These are phyloP conservation scores for Mycena filopes DNA, from an alignment of 768 basidiomycete species.

Conservation along the genomic window DNA sequence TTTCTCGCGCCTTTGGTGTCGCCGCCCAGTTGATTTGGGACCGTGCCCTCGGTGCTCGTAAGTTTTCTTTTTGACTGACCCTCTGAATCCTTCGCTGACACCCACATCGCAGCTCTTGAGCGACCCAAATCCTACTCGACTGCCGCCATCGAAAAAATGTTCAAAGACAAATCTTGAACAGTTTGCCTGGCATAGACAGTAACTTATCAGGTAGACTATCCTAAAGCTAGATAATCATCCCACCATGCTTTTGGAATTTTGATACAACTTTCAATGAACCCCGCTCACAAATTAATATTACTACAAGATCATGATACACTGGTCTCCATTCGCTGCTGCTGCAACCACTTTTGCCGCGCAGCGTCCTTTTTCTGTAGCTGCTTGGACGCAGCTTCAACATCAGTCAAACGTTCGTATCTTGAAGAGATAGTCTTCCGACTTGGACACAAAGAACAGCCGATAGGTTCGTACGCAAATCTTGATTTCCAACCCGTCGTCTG, in stretches of 20 bases:
- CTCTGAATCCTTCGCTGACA: background rate
- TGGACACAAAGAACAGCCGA: constrained; percentile 80
- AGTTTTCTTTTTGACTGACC: constrained; percentile 49
- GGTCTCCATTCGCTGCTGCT: constrained; percentile 32
- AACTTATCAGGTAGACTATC: constrained; percentile 33
- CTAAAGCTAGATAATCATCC: constrained; percentile 20
- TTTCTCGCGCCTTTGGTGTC: constrained; percentile 94
- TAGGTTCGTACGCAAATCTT: constrained; percentile 88
- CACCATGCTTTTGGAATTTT: background rate
- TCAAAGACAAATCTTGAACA: constrained; percentile 60
- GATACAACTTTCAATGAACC: background rate
- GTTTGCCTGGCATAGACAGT: constrained; percentile 29
- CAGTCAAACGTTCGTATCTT: constrained; percentile 53
- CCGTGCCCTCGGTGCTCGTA: constrained; percentile 90
- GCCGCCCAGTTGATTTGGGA: constrained; percentile 93
- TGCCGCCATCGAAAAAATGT: constrained; percentile 81
- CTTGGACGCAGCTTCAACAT: constrained; percentile 46
- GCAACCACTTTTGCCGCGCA: constrained; percentile 51
- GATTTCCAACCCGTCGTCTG: constrained; percentile 77
- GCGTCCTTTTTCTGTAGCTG: constrained; percentile 45
- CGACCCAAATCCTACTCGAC: constrained; percentile 93
- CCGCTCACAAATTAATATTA: background rate
- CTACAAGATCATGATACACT: background rate
- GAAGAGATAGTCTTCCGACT: constrained; percentile 73
- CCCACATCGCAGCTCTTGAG: constrained; percentile 69